These are phyloP conservation scores for Geranium incanum DNA, from an alignment of 441 rosid species.

Conservation along the genomic window DNA sequence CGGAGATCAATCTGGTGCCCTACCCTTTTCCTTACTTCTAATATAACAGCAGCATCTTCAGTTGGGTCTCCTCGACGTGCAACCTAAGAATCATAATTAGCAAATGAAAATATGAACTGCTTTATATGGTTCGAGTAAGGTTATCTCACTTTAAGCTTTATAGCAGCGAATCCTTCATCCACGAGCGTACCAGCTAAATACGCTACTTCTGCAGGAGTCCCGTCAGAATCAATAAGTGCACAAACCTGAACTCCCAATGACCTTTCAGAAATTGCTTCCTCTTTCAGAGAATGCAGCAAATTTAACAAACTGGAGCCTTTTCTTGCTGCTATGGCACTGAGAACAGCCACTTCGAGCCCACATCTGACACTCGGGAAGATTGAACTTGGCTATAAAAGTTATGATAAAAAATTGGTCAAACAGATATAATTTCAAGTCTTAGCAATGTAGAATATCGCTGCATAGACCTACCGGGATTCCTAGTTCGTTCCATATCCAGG, in stretches of 20 bases:
- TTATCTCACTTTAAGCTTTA: constrained; percentile 77
- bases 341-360: constrained; percentile 93
- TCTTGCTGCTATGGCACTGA: constrained; percentile 60
- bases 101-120: too few species aligned
- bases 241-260: constrained; percentile 54
- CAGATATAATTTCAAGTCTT: background rate
- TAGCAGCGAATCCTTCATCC: constrained; percentile 71
- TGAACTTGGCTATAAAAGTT: constrained; percentile 49
- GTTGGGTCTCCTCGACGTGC: constrained; percentile 64
- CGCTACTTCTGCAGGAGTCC: constrained; percentile 72
- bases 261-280: constrained; percentile 33
- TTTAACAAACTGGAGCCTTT: constrained; percentile 49
- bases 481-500: constrained; percentile 78
- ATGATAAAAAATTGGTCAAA: background rate
- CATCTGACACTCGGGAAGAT: constrained; percentile 88
- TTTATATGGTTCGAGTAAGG: constrained; percentile 9
- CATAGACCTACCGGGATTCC: constrained; percentile 56
- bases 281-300: constrained; percentile 37
- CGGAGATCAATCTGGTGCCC: constrained; percentile 68
- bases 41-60: constrained; percentile 70
- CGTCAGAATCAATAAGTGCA: constrained; percentile 75
- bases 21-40: constrained; percentile 68
- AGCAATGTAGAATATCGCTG: background rate
- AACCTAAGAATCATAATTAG: constrained; percentile 40
- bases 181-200: constrained; percentile 55